Conservation (phyloP, 371 early-diverging fungal species). For the Mucor velutinosus region DNA sequence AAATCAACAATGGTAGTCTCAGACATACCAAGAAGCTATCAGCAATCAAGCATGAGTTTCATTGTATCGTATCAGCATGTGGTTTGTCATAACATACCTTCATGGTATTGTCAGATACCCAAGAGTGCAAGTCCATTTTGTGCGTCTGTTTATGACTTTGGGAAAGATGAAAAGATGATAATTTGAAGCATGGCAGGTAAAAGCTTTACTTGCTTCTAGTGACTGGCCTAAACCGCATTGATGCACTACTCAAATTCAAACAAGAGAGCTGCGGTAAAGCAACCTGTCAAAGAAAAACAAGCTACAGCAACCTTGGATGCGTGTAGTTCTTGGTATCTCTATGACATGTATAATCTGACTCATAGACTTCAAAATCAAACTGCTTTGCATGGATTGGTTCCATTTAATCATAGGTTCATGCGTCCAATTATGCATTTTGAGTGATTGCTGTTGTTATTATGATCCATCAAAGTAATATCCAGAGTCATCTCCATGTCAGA, state of each 20-base stretch:
- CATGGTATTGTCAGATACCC: conserved; percentile 84
- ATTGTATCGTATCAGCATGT: not conserved
- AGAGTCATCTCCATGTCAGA: too few relatives aligned
- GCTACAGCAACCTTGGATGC: too few relatives aligned
- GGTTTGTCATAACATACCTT: conserved; percentile 41
- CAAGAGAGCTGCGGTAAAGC: not conserved
- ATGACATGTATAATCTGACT: too few relatives aligned
- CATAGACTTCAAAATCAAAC: too few relatives aligned
- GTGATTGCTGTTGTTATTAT: too few relatives aligned
- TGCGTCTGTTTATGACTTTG: not conserved
- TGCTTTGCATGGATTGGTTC: too few relatives aligned
- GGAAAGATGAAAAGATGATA: not conserved
- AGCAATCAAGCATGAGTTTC: not conserved
- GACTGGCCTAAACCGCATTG: not conserved
- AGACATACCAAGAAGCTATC: conserved; percentile 69
- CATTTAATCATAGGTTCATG: too few relatives aligned
- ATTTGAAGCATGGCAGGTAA: not conserved
- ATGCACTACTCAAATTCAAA: not conserved
- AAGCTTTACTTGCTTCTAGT: not conserved
- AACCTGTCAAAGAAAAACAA: not conserved
- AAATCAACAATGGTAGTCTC: conserved; percentile 75
- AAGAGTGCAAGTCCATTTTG: conserved; percentile 49
- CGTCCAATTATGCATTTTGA: too few relatives aligned
- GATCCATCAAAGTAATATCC: too few relatives aligned
- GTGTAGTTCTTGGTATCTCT: too few relatives aligned